A percentile compares a stretch with the other conserved stretches of the same genome.
Conservation (phyloP, 1,139 yeast species). For the Geotrichum australiense region DNA sequence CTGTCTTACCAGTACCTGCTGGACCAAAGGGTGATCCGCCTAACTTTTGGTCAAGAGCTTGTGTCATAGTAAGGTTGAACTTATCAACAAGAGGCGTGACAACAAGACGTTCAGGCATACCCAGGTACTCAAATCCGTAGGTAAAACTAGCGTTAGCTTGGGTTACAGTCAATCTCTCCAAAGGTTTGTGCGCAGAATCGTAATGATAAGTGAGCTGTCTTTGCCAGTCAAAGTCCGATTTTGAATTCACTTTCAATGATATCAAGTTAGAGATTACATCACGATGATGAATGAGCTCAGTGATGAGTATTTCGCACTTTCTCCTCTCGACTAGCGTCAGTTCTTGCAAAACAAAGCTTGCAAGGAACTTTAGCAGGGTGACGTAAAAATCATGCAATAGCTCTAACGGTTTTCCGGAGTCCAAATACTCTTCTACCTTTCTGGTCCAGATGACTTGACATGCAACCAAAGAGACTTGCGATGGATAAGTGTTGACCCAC, state of each 20-base stretch:
- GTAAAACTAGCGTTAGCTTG: constrained; percentile 48
- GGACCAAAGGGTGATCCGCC: constrained; percentile 98
- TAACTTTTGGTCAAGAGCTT: constrained; percentile 61
- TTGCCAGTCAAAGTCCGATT: constrained; percentile 42
- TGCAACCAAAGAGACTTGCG: constrained; percentile 54
- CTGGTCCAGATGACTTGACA: constrained; percentile 55
- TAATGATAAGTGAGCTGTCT: constrained; percentile 49
- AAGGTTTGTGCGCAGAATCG: constrained; percentile 29
- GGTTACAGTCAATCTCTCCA: constrained; percentile 39
- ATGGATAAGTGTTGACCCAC: constrained; percentile 42
- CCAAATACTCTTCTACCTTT: constrained; percentile 35
- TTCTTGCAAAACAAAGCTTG: constrained; percentile 32
- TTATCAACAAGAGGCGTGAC: constrained; percentile 66
- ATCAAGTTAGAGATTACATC: constrained; percentile 37
- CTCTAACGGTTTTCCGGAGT: constrained; percentile 10
- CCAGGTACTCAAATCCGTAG: constrained; percentile 83
- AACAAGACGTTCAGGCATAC: constrained; percentile 67
- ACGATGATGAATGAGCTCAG: constrained; percentile 61
- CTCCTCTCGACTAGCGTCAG: constrained; percentile 36
- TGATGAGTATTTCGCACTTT: constrained; percentile 52
- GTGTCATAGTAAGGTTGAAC: constrained; percentile 63
- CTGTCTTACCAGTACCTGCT: constrained; percentile 97
- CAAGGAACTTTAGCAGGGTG: constrained; percentile 28
- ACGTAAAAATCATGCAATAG: constrained; percentile 18
- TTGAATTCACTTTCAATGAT: constrained; percentile 18